A percentile compares a stretch with the other conserved stretches of the same genome.
These are phyloP conservation scores for Voacanga thouarsii DNA, from an alignment of 257 asterid genomes.

Conservation along the genomic window DNA sequence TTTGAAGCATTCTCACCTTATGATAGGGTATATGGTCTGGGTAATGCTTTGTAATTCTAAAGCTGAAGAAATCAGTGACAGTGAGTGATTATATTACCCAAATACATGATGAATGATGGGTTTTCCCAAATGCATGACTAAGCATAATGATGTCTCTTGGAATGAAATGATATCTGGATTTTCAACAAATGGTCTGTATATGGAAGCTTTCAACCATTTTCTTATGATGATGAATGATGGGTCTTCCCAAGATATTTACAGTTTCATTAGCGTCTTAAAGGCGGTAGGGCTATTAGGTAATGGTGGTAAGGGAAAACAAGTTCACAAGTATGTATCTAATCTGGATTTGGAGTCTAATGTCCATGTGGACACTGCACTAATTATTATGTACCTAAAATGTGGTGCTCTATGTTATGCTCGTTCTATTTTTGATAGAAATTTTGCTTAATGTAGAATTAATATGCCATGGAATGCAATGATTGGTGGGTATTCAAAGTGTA, in stretches of 20 bases:
- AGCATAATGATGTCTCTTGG: conserved; percentile 47
- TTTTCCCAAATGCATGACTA: no score
- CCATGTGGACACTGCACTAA: conserved; percentile 47
- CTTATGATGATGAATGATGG: conserved; percentile 43
- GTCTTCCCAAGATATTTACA: conserved; percentile 35
- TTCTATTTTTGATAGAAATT: conserved; percentile 31
- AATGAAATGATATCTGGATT: conserved; percentile 60
- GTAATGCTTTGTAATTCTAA: no score
- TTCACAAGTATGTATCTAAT: conserved; percentile 37
- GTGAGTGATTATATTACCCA: no score
- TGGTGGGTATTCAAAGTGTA: conserved; percentile 33
- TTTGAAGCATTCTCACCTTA: no score
- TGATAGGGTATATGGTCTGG: no score
- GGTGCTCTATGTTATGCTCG: conserved; percentile 40
- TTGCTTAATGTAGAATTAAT: conserved; percentile 31
- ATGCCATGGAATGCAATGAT: conserved; percentile 63
- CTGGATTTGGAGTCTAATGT: conserved; percentile 34
- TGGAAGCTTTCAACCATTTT: conserved; percentile 42
- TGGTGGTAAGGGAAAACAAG: conserved; percentile 36
- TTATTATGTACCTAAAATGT: conserved; percentile 50
- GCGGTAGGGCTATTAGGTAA: conserved; percentile 47
- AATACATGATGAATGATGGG: no score
- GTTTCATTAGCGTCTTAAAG: conserved; percentile 44
- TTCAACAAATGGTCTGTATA: conserved; percentile 41
- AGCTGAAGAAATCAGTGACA: no score